Evolutionary conservation across 2,329 filamentous ascomycete genomes (phyloP).

Genomic region (Fusarium coffeatum): DNA sequence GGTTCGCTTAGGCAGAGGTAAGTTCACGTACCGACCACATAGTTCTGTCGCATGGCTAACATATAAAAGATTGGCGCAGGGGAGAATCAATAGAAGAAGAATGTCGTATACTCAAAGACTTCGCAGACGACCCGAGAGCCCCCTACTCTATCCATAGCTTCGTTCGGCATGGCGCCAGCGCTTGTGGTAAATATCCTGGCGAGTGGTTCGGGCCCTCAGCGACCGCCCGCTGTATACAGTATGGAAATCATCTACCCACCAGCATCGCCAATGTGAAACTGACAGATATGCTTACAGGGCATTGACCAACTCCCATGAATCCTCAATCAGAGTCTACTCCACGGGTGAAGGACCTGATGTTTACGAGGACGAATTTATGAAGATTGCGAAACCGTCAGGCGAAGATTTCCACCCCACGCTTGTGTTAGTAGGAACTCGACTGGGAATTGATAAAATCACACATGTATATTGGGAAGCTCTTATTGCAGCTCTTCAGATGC

Average conservation of each 20-base stretch:
- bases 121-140: slow-evolving; percentile 86
- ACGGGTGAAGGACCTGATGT: slow-evolving; percentile 92
- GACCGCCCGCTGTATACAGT: slow-evolving; percentile 94
- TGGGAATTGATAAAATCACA: slow-evolving; percentile 95
- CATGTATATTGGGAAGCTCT: slow-evolving; percentile 96
- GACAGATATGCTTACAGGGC: slow-evolving; percentile 64
- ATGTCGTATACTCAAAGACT: slow-evolving; percentile 78
- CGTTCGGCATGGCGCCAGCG: slow-evolving; percentile 84
- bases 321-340: slow-evolving; percentile 82
- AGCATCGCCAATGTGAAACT: not conserved
- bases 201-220: slow-evolving; percentile 99
- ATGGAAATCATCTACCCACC: slow-evolving; percentile 52
- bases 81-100: slow-evolving; percentile 70
- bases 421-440: slow-evolving; percentile 85
- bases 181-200: slow-evolving; percentile 93
- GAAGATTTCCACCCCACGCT: slow-evolving; percentile 82
- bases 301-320: slow-evolving; percentile 74
- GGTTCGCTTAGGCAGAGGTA: slow-evolving; percentile 82
- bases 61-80: slow-evolving; percentile 75
- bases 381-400: slow-evolving; percentile 76
- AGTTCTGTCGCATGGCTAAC: slow-evolving; percentile 22
- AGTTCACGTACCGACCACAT: slow-evolving; percentile 23
- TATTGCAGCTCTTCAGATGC: slow-evolving; percentile 83
- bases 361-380: slow-evolving; percentile 88
- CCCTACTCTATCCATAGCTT: slow-evolving; percentile 97